phyloP scores from a whole-genome alignment of 441 rosid species.

The Biscutella auriculata region DNA sequence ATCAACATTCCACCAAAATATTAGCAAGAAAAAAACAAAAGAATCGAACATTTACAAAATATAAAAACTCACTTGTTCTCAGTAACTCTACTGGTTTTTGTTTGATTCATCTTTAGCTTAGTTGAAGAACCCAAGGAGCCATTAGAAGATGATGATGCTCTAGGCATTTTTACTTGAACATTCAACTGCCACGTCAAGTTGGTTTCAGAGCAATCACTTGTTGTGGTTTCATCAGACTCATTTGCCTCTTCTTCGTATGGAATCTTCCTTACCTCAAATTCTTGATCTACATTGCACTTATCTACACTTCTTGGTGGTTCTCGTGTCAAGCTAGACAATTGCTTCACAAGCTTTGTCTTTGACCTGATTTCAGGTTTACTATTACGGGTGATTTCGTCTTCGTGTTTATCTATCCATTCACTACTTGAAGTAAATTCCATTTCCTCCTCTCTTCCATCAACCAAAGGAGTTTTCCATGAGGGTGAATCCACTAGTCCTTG shows the following conservation, averaged over 20 bases:
- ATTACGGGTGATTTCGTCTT: constrained; percentile 10
- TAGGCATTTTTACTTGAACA: constrained; percentile 46
- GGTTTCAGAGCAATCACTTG: constrained; percentile 53
- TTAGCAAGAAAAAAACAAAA: neutral
- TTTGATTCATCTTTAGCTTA: constrained; percentile 39
- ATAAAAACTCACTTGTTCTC: constrained; percentile 10
- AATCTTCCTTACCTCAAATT: constrained; percentile 31
- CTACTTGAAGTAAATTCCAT: constrained; percentile 31
- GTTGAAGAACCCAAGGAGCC: constrained; percentile 18
- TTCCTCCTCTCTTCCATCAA: constrained; percentile 37
- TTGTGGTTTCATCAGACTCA: constrained; percentile 49
- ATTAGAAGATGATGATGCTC: constrained; percentile 26
- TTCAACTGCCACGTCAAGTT: constrained; percentile 43
- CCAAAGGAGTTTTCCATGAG: constrained; percentile 21
- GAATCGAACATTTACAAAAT: neutral
- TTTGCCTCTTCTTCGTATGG: constrained; percentile 30
- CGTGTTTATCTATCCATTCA: constrained; percentile 54
- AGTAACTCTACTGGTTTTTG: constrained; percentile 19
- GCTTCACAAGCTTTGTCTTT: constrained; percentile 30
- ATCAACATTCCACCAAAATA: neutral
- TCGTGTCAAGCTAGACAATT: constrained; percentile 20
- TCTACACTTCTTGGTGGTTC: constrained; percentile 33
- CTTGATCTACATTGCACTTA: constrained; percentile 34
- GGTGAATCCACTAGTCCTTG: constrained; percentile 42
- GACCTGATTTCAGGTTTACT: constrained; percentile 33